These are phyloP conservation scores for Lepidium didymum DNA, from an alignment of 345 rosid genomes.

Conservation along the genomic window DNA sequence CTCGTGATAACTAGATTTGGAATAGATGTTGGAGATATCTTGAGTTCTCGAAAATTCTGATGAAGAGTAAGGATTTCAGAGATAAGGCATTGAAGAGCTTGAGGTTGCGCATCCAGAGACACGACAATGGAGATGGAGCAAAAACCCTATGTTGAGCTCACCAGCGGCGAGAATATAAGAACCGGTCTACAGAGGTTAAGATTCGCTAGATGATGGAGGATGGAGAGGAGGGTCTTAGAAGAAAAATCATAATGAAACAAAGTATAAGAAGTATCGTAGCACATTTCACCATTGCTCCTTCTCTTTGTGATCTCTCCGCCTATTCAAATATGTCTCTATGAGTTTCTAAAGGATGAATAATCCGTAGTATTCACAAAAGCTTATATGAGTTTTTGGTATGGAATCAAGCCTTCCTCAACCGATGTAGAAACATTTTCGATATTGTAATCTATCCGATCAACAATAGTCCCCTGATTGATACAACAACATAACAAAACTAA, in stretches of 20 bases:
- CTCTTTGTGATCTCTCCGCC: constrained; percentile 86
- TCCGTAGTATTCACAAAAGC: neutral
- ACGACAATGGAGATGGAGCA: too few species aligned
- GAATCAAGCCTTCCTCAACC: constrained; percentile 53
- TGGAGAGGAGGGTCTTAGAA: too few species aligned
- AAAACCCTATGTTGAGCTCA: too few species aligned
- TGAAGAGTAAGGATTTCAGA: too few species aligned
- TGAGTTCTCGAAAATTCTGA: too few species aligned
- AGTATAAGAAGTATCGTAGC: constrained; percentile 72
- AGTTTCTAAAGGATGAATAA: neutral
- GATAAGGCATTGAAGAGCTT: too few species aligned
- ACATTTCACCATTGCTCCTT: constrained; percentile 91
- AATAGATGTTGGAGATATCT: too few species aligned
- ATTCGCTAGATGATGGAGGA: too few species aligned
- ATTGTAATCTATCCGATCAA: constrained; percentile 86
- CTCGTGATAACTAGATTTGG: too few species aligned
- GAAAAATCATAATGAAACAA: constrained; percentile 80
- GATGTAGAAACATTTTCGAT: constrained; percentile 72
- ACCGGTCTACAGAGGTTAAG: too few species aligned
- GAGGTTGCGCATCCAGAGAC: too few species aligned
- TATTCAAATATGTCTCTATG: constrained; percentile 18
- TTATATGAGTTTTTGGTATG: neutral
- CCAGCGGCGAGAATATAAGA: too few species aligned
- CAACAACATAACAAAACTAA: neutral
- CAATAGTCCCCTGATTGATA: constrained; percentile 66